Evolutionary conservation across 495 filamentous ascomycete genomes (phyloP).

Genomic region (Hyaloscypha variabilis): DNA sequence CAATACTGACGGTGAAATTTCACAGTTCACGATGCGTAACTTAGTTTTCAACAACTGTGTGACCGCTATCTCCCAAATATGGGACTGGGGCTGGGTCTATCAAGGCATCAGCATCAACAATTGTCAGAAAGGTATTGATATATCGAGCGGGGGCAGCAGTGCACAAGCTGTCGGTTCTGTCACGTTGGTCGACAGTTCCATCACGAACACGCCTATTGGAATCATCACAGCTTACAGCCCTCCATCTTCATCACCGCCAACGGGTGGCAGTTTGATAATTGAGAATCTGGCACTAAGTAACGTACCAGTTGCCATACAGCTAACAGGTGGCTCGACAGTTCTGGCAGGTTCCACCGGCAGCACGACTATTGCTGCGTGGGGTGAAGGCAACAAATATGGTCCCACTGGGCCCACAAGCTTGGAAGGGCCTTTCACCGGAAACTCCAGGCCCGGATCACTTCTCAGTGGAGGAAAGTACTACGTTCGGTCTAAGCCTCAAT

Average conservation of each 20-base stretch:
- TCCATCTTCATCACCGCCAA: slow-evolving; percentile 46
- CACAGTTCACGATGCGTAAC: slow-evolving; percentile 81
- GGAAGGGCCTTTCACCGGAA: slow-evolving; percentile 39
- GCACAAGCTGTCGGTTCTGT: slow-evolving; percentile 60
- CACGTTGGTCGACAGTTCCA: slow-evolving; percentile 64
- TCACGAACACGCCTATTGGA: slow-evolving; percentile 51
- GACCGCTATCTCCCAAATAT: slow-evolving; percentile 56
- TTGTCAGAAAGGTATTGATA: slow-evolving; percentile 65
- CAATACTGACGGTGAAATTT: too few relatives aligned
- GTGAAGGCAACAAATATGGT: slow-evolving; percentile 45
- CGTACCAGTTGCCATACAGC: slow-evolving; percentile 53
- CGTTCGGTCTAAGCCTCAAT: slow-evolving; percentile 56
- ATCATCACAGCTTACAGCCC: slow-evolving; percentile 37
- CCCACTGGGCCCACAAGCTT: slow-evolving; percentile 43
- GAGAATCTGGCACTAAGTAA: slow-evolving; percentile 68
- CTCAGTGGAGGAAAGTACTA: slow-evolving; percentile 26
- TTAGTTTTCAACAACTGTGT: slow-evolving; percentile 60
- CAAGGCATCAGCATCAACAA: slow-evolving; percentile 60
- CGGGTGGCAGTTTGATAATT: slow-evolving; percentile 53
- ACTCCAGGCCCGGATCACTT: slow-evolving; percentile 43
- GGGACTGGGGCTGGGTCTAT: slow-evolving; percentile 53
- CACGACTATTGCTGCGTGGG: slow-evolving; percentile 54
- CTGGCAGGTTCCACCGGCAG: slow-evolving; percentile 60
- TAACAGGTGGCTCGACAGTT: slow-evolving; percentile 41
- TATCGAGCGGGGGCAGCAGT: slow-evolving; percentile 49